Evolutionary conservation across 768 basidiomycete species (phyloP).

Genomic region (Xerocomellus dryophilus): DNA sequence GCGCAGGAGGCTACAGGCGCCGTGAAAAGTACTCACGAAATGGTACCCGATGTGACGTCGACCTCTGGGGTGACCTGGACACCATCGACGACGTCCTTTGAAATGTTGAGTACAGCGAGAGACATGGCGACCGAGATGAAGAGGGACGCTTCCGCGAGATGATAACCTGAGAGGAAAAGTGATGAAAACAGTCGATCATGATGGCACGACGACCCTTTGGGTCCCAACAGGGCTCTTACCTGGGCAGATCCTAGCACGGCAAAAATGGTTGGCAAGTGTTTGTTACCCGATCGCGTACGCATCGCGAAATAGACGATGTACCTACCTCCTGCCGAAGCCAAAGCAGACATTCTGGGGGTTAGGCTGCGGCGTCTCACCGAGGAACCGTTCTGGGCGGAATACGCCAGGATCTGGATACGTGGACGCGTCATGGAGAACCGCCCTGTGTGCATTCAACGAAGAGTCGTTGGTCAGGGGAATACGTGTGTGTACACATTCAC

Average conservation of each 20-base stretch:
- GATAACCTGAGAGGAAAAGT: conserved; percentile 16
- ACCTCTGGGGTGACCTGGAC: conserved; percentile 43
- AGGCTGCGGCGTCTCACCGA: conserved; percentile 19
- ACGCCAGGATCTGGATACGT: conserved; percentile 32
- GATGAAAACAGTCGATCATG: not conserved
- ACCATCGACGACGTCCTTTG: conserved; percentile 40
- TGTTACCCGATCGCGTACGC: no score
- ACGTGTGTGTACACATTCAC: not conserved
- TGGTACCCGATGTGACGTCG: conserved; percentile 40
- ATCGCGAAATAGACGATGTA: not conserved
- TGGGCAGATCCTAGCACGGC: conserved; percentile 15
- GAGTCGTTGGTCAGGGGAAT: not conserved
- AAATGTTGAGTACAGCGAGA: conserved; percentile 46
- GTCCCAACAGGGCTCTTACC: conserved; percentile 2
- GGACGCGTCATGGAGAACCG: conserved; percentile 49
- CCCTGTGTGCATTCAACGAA: conserved; percentile 33
- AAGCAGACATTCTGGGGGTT: conserved; percentile 20
- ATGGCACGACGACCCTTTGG: no score
- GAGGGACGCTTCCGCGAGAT: conserved; percentile 29
- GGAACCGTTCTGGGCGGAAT: conserved; percentile 37
- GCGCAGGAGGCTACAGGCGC: rapidly evolving
- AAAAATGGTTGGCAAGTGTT: not conserved
- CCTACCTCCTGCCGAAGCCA: conserved; percentile 32
- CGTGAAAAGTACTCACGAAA: conserved; percentile 37
- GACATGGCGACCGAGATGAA: conserved; percentile 33